These are phyloP conservation scores for Senna tora DNA, from an alignment of 306 rosid species.

Conservation along the genomic window DNA sequence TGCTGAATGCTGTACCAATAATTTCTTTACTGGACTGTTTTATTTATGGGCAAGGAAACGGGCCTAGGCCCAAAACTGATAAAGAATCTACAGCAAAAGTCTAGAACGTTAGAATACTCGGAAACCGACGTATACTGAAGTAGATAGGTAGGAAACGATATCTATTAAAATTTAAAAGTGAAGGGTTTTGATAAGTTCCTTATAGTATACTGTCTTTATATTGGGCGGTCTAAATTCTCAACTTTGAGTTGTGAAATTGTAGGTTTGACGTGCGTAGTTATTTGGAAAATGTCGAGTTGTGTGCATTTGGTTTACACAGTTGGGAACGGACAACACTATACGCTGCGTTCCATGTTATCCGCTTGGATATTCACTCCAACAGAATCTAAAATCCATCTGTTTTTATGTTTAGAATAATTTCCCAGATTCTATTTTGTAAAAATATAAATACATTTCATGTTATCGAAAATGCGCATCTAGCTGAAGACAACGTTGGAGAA, in stretches of 20 bases:
- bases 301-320: neutral
- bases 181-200: neutral
- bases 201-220: neutral
- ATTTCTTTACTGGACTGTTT: no score
- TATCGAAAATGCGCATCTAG: no score
- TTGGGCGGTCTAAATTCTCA: neutral
- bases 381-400: neutral
- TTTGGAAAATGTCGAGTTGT: neutral
- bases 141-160: no score
- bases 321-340: neutral
- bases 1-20: no score
- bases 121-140: no score
- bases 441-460: no score
- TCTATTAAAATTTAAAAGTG: no score
- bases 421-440: neutral
- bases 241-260: neutral
- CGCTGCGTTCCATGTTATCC: neutral
- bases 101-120: no score
- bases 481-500: no score
- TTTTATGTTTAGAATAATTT: neutral
- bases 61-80: no score
- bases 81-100: no score
- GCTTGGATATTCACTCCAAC: neutral
- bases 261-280: neutral
- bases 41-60: no score